phyloP scores from a whole-genome alignment of 192 early-diverging fungal genomes.

The Geranomyces michiganensis region DNA sequence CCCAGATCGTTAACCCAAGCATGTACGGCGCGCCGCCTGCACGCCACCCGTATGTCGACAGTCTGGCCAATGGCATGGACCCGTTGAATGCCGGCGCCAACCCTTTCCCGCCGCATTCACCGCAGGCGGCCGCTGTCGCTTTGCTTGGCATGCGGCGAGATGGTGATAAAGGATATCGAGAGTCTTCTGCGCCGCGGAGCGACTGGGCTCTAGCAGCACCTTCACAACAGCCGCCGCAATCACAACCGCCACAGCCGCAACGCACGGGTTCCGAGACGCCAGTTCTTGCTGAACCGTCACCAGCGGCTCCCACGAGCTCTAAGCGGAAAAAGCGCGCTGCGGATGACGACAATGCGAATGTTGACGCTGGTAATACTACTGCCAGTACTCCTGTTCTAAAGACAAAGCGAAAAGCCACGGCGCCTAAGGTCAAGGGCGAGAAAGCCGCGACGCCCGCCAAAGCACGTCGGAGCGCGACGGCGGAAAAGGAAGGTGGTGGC shows the following conservation, averaged over 20 bases:
- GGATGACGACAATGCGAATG: neutral
- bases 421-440: neutral
- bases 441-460: neutral
- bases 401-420: slow-evolving; percentile 1
- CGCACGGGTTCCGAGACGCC: neutral
- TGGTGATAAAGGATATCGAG: slow-evolving; percentile 3
- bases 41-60: neutral
- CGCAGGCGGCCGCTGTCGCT: slow-evolving; percentile 24
- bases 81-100: neutral
- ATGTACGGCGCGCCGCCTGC: neutral
- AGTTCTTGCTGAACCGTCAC: neutral
- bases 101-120: slow-evolving; percentile 19
- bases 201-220: neutral
- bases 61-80: neutral
- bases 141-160: slow-evolving; percentile 18
- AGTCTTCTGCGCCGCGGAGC: neutral
- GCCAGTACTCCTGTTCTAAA: neutral
- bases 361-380: too few species aligned
- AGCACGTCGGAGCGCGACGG: slow-evolving; percentile 26
- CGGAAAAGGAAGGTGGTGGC: slow-evolving; percentile 30
- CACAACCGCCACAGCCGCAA: too few species aligned
- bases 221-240: neutral
- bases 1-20: slow-evolving; percentile 5
- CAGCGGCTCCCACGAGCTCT: neutral
- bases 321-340: too few species aligned